Conservation (phyloP, 306 rosid genomes). For the Cicer yamashitae region DNA sequence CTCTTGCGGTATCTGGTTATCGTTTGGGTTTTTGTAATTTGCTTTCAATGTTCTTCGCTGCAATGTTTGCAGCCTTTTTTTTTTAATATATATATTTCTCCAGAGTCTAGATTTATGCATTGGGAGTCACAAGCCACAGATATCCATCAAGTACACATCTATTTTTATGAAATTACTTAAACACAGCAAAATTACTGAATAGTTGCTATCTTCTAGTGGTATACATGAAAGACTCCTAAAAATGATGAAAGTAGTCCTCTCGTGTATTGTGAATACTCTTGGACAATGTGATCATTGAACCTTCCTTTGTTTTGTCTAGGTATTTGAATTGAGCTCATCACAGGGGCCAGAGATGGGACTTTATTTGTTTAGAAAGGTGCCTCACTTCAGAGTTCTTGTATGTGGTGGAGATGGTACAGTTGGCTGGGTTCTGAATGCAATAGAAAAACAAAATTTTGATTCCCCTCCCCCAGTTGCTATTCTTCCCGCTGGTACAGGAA, state of each 20-base stretch:
- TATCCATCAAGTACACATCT: slow-evolving; percentile 14
- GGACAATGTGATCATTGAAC: slow-evolving; percentile 23
- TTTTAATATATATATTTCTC: not conserved
- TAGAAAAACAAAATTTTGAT: slow-evolving; percentile 90
- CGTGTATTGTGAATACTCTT: slow-evolving; percentile 30
- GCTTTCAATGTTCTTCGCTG: slow-evolving; percentile 28
- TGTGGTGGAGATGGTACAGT: slow-evolving; percentile 99
- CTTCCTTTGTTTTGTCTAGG: slow-evolving; percentile 58
- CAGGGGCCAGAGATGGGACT: slow-evolving; percentile 94
- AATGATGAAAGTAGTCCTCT: not conserved
- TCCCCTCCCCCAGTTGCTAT: slow-evolving; percentile 99
- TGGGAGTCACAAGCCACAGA: slow-evolving; percentile 5
- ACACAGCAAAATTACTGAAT: slow-evolving; percentile 5
- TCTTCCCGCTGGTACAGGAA: slow-evolving; percentile 99
- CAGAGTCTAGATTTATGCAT: slow-evolving; percentile 18
- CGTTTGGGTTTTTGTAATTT: slow-evolving; percentile 28
- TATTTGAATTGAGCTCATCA: slow-evolving; percentile 87
- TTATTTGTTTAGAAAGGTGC: slow-evolving; percentile 88
- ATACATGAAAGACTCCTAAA: slow-evolving; percentile 30
- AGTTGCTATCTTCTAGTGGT: slow-evolving; percentile 35
- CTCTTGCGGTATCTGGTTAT: slow-evolving; percentile 36
- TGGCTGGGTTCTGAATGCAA: slow-evolving; percentile 94
- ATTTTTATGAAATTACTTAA: slow-evolving; percentile 16
- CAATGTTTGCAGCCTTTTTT: slow-evolving; percentile 21
- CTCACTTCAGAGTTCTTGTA: slow-evolving; percentile 92